These are phyloP conservation scores for Nephelium lappaceum DNA, from an alignment of 345 rosid genomes.

Conservation along the genomic window DNA sequence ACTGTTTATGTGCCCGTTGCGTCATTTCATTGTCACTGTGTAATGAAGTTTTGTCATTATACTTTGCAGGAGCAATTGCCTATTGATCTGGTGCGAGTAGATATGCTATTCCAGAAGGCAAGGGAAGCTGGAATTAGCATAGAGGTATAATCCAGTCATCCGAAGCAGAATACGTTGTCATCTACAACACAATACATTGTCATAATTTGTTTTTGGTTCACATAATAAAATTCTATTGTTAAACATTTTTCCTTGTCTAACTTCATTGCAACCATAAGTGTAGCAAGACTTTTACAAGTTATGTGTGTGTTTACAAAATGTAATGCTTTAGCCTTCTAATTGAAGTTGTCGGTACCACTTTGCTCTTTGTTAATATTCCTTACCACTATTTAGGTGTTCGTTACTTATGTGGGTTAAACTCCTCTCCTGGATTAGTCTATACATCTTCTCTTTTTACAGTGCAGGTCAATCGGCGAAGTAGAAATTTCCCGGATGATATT, in stretches of 20 bases:
- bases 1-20: background rate
- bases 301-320: background rate
- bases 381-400: background rate
- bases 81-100: constrained; percentile 78
- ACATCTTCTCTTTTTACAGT: constrained; percentile 63
- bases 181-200: background rate
- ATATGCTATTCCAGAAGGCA: constrained; percentile 75
- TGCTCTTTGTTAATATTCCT: background rate
- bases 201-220: constrained; percentile 9
- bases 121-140: constrained; percentile 70
- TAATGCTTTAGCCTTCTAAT: background rate
- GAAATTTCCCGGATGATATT: constrained; percentile 72
- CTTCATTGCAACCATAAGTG: background rate
- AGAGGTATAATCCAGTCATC: constrained; percentile 50
- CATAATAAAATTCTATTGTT: background rate
- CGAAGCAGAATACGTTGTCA: background rate
- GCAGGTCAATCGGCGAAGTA: constrained; percentile 72
- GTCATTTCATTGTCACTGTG: background rate
- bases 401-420: background rate
- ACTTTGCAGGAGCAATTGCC: constrained; percentile 83
- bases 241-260: background rate
- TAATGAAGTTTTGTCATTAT: constrained; percentile 5
- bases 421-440: constrained; percentile 23
- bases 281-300: background rate
- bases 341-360: background rate